These are phyloP conservation scores for Chrysanthemum makinoi DNA, from an alignment of 129 eudicot genomes.

Conservation along the genomic window DNA sequence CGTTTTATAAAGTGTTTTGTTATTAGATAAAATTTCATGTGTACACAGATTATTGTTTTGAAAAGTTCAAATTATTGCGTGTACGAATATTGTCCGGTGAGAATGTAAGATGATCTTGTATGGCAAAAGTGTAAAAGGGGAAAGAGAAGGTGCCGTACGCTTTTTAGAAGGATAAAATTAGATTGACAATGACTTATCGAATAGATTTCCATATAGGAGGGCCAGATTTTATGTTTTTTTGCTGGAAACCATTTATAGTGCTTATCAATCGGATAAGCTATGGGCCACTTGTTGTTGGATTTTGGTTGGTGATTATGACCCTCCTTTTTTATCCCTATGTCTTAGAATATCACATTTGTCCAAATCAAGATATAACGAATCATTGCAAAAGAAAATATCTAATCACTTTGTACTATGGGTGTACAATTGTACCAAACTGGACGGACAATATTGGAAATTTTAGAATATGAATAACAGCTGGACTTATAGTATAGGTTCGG, in stretches of 20 bases:
- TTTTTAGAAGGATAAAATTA: constrained; percentile 20
- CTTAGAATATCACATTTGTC: constrained; percentile 3
- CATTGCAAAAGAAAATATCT: background rate
- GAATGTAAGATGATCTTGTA: background rate
- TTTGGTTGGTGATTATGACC: constrained; percentile 25
- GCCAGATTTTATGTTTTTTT: constrained; percentile 18
- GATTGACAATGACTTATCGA: background rate
- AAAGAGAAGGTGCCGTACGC: constrained; percentile 26
- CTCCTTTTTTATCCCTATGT: background rate
- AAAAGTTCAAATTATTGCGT: background rate
- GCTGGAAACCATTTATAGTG: constrained; percentile 23
- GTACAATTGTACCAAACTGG: too few species aligned
- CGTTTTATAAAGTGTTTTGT: too few species aligned
- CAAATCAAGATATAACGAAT: constrained; percentile 8
- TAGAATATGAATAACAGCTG: too few species aligned
- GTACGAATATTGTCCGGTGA: background rate
- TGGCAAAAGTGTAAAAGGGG: constrained; percentile 2
- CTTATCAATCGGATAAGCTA: constrained; percentile 26
- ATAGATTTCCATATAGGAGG: constrained; percentile 4
- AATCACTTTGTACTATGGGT: too few species aligned
- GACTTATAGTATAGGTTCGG: too few species aligned
- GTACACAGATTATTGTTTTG: too few species aligned
- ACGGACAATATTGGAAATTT: too few species aligned
- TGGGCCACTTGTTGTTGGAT: constrained; percentile 22
- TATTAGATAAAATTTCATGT: too few species aligned